Conservation (phyloP, 176 grass and related monocot species). For the Tuctoria greenei region DNA sequence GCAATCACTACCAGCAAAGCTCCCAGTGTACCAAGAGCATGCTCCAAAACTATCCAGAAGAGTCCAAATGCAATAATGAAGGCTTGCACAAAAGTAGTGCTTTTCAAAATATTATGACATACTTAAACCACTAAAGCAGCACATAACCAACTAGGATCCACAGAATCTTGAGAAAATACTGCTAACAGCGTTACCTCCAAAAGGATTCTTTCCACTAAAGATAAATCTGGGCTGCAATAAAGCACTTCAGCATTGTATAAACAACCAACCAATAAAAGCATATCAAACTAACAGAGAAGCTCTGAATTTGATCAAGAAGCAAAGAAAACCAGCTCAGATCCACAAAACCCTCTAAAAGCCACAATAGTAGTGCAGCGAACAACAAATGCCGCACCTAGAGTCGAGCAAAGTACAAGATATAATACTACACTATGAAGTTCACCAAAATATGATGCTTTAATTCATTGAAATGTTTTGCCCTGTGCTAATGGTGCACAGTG, state of each 20-base stretch:
- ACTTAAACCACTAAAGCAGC: background rate
- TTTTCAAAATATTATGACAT: background rate
- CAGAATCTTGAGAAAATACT: conserved; percentile 8
- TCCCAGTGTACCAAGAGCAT: background rate
- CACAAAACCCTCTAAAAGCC: conserved; percentile 21
- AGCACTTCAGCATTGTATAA: conserved; percentile 30
- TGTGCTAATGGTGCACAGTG: background rate
- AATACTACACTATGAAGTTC: background rate
- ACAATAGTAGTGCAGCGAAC: background rate
- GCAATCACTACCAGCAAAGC: conserved; percentile 3
- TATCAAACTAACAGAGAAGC: conserved; percentile 28
- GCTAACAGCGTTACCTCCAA: conserved; percentile 2
- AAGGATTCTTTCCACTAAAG: conserved; percentile 19
- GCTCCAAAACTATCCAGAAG: background rate
- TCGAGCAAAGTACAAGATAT: background rate
- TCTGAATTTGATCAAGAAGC: conserved; percentile 33
- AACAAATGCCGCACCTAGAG: background rate
- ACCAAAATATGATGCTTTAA: background rate
- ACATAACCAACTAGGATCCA: background rate
- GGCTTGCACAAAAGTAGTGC: conserved; percentile 15
- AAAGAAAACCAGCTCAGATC: conserved; percentile 26
- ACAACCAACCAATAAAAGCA: conserved; percentile 36
- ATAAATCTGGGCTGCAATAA: conserved; percentile 2
- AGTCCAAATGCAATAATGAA: conserved; percentile 14
- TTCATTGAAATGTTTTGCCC: background rate